phyloP scores from a whole-genome alignment of 1,284 basidiomycete genomes.

The Paramarasmius palmivorus region DNA sequence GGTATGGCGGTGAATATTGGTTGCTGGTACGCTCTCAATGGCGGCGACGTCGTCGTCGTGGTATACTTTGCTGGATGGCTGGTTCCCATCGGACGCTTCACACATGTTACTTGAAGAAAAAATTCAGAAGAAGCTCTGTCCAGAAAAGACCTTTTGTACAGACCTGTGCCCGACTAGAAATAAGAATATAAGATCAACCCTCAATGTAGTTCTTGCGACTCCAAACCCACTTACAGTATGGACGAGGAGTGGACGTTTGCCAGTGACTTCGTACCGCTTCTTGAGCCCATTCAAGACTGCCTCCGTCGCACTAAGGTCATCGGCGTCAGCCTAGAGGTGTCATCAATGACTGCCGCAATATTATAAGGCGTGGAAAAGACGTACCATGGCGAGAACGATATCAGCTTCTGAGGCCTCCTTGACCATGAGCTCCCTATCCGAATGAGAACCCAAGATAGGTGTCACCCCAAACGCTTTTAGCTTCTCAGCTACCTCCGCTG shows the following conservation, averaged over 20 bases:
- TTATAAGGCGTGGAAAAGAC: not conserved
- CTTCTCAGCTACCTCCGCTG: constrained; percentile 24
- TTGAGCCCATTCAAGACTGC: constrained; percentile 25
- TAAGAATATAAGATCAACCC: not conserved
- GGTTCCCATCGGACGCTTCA: constrained; percentile 23
- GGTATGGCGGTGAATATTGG: constrained; percentile 34
- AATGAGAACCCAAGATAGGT: constrained; percentile 32
- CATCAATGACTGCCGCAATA: not conserved
- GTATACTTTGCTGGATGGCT: constrained; percentile 30
- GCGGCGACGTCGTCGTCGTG: constrained; percentile 34
- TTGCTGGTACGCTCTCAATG: constrained; percentile 32
- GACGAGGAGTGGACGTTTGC: constrained; percentile 24
- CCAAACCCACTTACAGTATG: constrained; percentile 29
- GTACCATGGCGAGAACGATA: not conserved
- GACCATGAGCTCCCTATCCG: constrained; percentile 31
- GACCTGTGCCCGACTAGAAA: constrained; percentile 34
- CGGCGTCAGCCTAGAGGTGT: constrained; percentile 20
- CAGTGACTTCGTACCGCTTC: constrained; percentile 22
- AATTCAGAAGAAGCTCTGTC: not conserved
- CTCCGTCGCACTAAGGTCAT: constrained; percentile 19
- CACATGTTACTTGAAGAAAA: not conserved
- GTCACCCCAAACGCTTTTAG: constrained; percentile 30
- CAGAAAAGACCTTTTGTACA: constrained; percentile 5
- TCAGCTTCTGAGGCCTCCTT: constrained; percentile 24
- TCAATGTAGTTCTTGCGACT: not conserved